A percentile compares a stretch with the other conserved stretches of the same genome.
Evolutionary conservation across 805 yeast species (phyloP).

Genomic region (Teunomyces atbi): DNA sequence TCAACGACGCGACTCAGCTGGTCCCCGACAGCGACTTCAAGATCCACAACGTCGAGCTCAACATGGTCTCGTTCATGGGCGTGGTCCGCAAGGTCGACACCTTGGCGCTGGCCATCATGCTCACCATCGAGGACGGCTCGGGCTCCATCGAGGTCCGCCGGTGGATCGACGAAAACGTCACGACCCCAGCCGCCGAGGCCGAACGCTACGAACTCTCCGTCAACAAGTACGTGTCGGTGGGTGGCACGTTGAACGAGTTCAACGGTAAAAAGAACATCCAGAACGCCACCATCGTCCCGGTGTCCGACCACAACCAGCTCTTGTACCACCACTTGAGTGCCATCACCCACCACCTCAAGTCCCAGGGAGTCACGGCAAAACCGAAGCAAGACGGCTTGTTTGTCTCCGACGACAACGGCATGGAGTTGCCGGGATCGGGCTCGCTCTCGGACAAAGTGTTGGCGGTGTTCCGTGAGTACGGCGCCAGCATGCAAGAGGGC

Average conservation of each 20-base stretch:
- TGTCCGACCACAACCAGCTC: constrained; percentile 66
- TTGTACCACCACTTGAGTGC: constrained; percentile 67
- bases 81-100: constrained; percentile 65
- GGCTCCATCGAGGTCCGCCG: constrained; percentile 56
- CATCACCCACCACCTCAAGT: constrained; percentile 50
- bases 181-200: constrained; percentile 30
- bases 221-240: constrained; percentile 60
- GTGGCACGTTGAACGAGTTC: constrained; percentile 51
- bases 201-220: constrained; percentile 36
- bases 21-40: constrained; percentile 69
- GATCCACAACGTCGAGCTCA: constrained; percentile 58
- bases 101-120: constrained; percentile 51
- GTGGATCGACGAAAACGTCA: constrained; percentile 47
- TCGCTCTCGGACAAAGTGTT: constrained; percentile 44
- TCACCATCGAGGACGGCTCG: constrained; percentile 78
- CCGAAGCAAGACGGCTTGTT: constrained; percentile 24
- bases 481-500: constrained; percentile 67
- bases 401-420: constrained; percentile 21
- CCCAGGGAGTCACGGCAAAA: constrained; percentile 45
- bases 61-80: constrained; percentile 64
- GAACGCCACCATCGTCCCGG: constrained; percentile 55
- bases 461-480: constrained; percentile 47
- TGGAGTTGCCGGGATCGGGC: constrained; percentile 4
- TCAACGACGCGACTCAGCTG: constrained; percentile 57
- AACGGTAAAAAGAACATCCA: constrained; percentile 63